Percentiles rank a stretch among this genome's conserved stretches.
Evolutionary conservation across 2,329 filamentous ascomycete species (phyloP).

Genomic region (Botrytis galanthina): DNA sequence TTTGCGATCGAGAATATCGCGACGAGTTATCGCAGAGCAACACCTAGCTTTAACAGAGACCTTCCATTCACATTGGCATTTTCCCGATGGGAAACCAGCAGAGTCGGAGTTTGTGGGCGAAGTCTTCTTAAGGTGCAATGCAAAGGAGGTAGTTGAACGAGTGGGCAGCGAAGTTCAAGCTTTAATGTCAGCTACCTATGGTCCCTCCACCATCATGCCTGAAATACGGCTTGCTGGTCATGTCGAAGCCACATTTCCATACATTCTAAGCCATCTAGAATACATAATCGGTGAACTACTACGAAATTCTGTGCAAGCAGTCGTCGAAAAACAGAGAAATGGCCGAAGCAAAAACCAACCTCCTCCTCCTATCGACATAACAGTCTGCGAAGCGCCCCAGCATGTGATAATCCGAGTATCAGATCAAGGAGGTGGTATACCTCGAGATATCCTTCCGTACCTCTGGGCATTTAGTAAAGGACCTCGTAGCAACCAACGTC

Average conservation of each 20-base stretch:
- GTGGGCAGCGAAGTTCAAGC: conserved; percentile 75
- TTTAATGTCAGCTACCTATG: conserved; percentile 73
- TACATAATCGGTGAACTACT: conserved; percentile 96
- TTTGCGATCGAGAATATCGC: conserved; percentile 85
- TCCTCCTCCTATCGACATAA: conserved; percentile 85
- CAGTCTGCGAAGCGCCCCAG: conserved; percentile 89
- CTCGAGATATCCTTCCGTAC: conserved; percentile 78
- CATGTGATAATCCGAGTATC: conserved; percentile 96
- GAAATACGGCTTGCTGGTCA: conserved; percentile 83
- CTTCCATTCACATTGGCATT: conserved; percentile 87
- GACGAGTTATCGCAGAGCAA: conserved; percentile 95
- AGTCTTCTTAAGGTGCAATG: conserved; percentile 90
- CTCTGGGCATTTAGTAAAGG: conserved; percentile 98
- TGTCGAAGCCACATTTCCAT: conserved; percentile 86
- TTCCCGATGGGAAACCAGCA: conserved; percentile 60
- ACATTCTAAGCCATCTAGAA: conserved; percentile 92
- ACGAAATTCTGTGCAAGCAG: conserved; percentile 90
- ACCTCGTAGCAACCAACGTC: conserved; percentile 69
- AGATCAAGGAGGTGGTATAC: conserved; percentile 90
- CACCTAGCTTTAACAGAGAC: conserved; percentile 94
- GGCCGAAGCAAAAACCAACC: conserved; percentile 27
- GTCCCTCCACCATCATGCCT: conserved; percentile 68
- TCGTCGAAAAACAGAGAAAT: conserved; percentile 69
- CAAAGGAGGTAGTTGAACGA: conserved; percentile 80
- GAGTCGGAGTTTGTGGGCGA: conserved; percentile 88